Evolutionary conservation across 768 basidiomycete genomes (phyloP), one percentile per base, ranked within the genome.

Genomic region (Tephrocybe sp.): DNA sequence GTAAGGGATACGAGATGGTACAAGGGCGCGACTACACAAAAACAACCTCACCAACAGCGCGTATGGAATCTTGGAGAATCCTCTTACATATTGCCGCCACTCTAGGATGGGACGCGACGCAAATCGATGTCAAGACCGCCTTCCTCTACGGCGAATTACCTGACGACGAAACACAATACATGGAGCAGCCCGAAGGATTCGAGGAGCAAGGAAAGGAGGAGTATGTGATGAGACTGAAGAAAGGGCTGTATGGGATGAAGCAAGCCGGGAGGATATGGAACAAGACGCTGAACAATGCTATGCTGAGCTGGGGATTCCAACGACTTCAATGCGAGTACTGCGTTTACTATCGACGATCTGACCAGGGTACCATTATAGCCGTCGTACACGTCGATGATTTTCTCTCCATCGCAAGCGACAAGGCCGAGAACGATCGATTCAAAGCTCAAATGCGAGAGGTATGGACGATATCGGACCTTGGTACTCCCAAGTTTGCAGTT

Each of bases 391-490:
- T 73, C 3, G 63, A 73, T 37, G 66, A 70, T 23, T 64, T 68
- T 42, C 39, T 66, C 1, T 48, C 51, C 3, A 56, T 60, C 0
- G 54, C 61, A 0, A 55, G 49, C 44, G 53, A 59, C 15, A 40
- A 44, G 22, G 45, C 31, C 0, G 60, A 58, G 4, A 56, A 56
- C 19, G 40, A 57, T 0, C 16, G 24, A 1, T 61, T 70, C 58
- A 66, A 66, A 34, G 47, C 33, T 1, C 53, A 72, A 12, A 55
- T 73, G 5, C 33, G 52, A 0, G 23, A 27, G 3, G 45, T 51
- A 3, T 75, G 65, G 62, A 50, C 58, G 6, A 68, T 73, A 15
- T 62, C 64, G 7, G 69, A 71, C 22, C 60, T 71, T 0, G 70
- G 69, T 0, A 58, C 65, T 4, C 49, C 63, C 1, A 51, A 57